These are phyloP conservation scores for Niveomyces coronatus DNA, from an alignment of 2,329 filamentous ascomycete genomes.

Conservation along the genomic window DNA sequence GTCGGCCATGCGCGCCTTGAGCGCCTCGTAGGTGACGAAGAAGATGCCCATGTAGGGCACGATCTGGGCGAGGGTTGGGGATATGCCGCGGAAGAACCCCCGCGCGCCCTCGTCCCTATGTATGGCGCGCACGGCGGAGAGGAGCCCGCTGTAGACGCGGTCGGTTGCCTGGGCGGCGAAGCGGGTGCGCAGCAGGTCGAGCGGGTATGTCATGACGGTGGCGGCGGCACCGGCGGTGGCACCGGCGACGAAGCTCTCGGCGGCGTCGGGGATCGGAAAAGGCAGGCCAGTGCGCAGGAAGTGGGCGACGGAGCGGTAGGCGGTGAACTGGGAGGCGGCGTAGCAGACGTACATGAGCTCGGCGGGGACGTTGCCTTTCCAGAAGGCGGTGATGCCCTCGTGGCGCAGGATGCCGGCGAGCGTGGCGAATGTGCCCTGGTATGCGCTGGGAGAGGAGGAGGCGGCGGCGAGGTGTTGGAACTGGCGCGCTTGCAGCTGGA, in stretches of 20 bases:
- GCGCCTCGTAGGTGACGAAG: slow-evolving; percentile 77
- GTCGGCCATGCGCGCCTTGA: slow-evolving; percentile 49
- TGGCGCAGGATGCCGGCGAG: slow-evolving; percentile 64
- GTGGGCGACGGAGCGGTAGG: slow-evolving; percentile 68
- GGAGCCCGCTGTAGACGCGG: slow-evolving; percentile 66
- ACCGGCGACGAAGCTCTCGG: slow-evolving; percentile 73
- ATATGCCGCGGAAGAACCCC: slow-evolving; percentile 84
- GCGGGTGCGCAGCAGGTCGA: slow-evolving; percentile 84
- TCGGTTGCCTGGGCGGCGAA: slow-evolving; percentile 86
- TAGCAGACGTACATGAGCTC: slow-evolving; percentile 92
- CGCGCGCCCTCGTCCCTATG: slow-evolving; percentile 57
- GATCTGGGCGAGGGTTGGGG: slow-evolving; percentile 75
- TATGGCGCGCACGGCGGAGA: slow-evolving; percentile 62
- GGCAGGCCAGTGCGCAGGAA: slow-evolving; percentile 45
- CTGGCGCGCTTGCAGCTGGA: slow-evolving; percentile 86
- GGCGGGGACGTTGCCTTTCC: slow-evolving; percentile 96
- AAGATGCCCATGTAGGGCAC: slow-evolving; percentile 96
- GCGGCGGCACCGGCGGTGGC: slow-evolving; percentile 73
- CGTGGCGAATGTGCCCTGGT: slow-evolving; percentile 70
- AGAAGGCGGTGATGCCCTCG: slow-evolving; percentile 79
- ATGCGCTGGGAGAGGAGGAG: slow-evolving; percentile 33
- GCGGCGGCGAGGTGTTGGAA: slow-evolving; percentile 59
- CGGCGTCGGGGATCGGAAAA: slow-evolving; percentile 48
- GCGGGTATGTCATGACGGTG: slow-evolving; percentile 78
- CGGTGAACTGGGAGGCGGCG: slow-evolving; percentile 77